A percentile compares a stretch with the other conserved stretches of the same genome.
These are phyloP conservation scores for Pythium diclinum DNA, from an alignment of 352 stramenopile species.

Conservation along the genomic window DNA sequence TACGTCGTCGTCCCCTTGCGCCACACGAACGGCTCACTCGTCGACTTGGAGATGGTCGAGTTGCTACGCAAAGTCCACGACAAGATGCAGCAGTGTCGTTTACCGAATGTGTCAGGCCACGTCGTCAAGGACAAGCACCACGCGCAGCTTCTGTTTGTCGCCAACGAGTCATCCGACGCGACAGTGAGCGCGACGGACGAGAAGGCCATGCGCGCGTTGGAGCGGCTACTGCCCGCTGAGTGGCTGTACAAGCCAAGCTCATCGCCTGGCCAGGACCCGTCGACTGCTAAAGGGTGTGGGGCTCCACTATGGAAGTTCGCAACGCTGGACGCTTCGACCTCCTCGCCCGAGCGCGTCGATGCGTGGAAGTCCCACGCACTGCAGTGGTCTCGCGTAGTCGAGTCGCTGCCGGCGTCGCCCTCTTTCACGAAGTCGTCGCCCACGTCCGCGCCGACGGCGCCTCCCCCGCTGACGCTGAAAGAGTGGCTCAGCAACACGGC, in stretches of 20 bases:
- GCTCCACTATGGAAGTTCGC: slow-evolving; percentile 10
- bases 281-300: neutral
- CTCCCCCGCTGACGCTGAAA: slow-evolving; percentile 44
- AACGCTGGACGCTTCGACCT: slow-evolving; percentile 3
- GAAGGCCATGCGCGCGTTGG: slow-evolving; percentile 28
- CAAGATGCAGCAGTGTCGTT: slow-evolving; percentile 50
- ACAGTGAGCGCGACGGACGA: neutral
- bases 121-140: slow-evolving; percentile 44
- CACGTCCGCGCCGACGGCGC: neutral
- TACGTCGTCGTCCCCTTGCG: slow-evolving; percentile 57
- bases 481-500: slow-evolving; percentile 75
- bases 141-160: slow-evolving; percentile 58
- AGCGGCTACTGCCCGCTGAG: slow-evolving; percentile 31
- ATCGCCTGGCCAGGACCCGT: neutral
- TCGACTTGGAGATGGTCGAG: slow-evolving; percentile 36
- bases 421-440: slow-evolving; percentile 16
- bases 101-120: slow-evolving; percentile 58
- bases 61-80: slow-evolving; percentile 52
- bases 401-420: slow-evolving; percentile 19
- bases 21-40: slow-evolving; percentile 36
- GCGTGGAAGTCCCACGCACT: slow-evolving; percentile 11
- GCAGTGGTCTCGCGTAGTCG: slow-evolving; percentile 12
- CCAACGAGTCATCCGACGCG: slow-evolving; percentile 37
- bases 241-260: slow-evolving; percentile 13
- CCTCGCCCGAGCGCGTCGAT: neutral